Percentiles rank a stretch among this genome's conserved stretches.
Conservation (phyloP, 78 protist genomes). For the Monocercomonoides exilis region DNA sequence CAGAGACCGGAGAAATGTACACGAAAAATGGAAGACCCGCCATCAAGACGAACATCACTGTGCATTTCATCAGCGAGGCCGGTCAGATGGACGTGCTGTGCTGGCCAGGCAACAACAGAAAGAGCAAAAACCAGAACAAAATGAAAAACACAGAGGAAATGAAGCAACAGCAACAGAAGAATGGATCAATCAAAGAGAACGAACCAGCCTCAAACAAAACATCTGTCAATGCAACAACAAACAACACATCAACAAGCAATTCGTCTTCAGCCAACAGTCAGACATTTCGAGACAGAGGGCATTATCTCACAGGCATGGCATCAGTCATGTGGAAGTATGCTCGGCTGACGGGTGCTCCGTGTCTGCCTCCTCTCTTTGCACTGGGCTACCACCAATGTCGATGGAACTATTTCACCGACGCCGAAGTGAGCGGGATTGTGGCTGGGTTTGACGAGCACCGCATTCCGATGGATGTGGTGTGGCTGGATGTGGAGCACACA, state of each 20-base stretch:
- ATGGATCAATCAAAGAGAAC: too few species aligned
- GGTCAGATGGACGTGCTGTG: conserved; percentile 79
- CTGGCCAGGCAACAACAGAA: conserved; percentile 66
- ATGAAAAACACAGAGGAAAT: too few species aligned
- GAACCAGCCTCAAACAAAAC: background rate
- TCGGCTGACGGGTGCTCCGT: conserved; percentile 66
- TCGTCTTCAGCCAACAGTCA: too few species aligned
- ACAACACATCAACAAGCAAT: too few species aligned
- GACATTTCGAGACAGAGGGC: too few species aligned
- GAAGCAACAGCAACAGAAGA: too few species aligned
- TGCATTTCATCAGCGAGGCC: conserved; percentile 72
- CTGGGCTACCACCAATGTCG: conserved; percentile 97
- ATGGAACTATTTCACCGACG: conserved; percentile 89
- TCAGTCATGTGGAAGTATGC: conserved; percentile 59
- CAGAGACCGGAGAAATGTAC: conserved; percentile 80
- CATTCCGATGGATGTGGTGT: conserved; percentile 91
- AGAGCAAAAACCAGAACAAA: too few species aligned
- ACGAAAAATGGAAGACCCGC: conserved; percentile 71
- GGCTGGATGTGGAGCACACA: conserved; percentile 99
- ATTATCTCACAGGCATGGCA: too few species aligned
- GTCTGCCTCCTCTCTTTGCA: conserved; percentile 79
- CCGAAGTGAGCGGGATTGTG: conserved; percentile 51
- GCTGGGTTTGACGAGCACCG: conserved; percentile 58
- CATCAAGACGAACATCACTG: background rate
- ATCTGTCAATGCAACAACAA: too few species aligned